Evolutionary conservation across 2,329 filamentous ascomycete species (phyloP).

Genomic region (Domatiomyces globalis): DNA sequence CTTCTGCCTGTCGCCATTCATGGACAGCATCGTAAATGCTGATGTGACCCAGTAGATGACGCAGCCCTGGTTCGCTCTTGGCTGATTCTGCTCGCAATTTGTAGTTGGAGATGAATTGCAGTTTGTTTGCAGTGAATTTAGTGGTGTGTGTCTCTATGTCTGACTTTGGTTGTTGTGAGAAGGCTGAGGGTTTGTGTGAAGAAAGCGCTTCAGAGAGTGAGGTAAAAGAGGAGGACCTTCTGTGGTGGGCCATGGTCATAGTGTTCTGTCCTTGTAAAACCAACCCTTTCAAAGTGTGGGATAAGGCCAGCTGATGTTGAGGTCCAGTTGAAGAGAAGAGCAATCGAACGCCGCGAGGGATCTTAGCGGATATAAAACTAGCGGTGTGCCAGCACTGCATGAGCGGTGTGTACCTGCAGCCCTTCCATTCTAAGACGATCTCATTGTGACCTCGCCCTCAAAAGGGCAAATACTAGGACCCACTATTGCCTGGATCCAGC

Average conservation of each 20-base stretch:
- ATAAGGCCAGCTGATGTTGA: too few species aligned
- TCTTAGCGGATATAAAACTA: background rate
- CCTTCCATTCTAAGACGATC: background rate
- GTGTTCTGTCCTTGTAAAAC: background rate
- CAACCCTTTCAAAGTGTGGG: too few species aligned
- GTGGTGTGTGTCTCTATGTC: background rate
- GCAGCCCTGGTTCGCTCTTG: slow-evolving; percentile 8
- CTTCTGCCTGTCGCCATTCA: background rate
- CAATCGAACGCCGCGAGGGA: background rate
- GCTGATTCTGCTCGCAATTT: slow-evolving; percentile 9
- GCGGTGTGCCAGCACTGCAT: background rate
- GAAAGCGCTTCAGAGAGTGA: background rate
- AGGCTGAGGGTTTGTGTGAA: background rate
- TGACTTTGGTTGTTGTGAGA: background rate
- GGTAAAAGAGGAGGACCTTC: background rate
- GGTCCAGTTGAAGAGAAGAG: background rate
- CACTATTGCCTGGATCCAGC: background rate
- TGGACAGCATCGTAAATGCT: slow-evolving; percentile 8
- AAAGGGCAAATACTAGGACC: background rate
- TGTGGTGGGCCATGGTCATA: background rate
- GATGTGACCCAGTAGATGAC: slow-evolving; percentile 11
- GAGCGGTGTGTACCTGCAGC: background rate
- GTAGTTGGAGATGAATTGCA: slow-evolving; percentile 10
- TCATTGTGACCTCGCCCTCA: background rate
- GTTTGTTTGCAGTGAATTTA: slow-evolving; percentile 1